Evolutionary conservation across 441 rosid genomes (phyloP).

Genomic region (Gossypium schwendimanii): DNA sequence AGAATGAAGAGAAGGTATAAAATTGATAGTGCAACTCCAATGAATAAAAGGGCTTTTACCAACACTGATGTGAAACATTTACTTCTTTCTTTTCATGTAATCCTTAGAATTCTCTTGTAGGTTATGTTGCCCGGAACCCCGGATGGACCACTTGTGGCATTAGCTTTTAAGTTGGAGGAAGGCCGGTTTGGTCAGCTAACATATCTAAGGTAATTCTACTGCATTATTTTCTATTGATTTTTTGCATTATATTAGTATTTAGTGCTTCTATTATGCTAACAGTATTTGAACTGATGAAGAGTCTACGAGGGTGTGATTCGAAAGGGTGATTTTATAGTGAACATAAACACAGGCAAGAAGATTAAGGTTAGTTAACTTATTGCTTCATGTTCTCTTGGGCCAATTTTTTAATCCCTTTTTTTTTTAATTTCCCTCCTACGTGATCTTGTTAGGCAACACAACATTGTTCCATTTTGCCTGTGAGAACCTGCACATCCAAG

Average conservation of each 20-base stretch:
- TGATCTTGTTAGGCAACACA: neutral
- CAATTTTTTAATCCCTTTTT: neutral
- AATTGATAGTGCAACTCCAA: neutral
- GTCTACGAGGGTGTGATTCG: conserved; percentile 87
- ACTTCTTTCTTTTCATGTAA: neutral
- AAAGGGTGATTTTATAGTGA: conserved; percentile 86
- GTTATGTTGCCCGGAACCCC: conserved; percentile 77
- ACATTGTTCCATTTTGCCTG: neutral
- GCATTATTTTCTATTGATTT: neutral
- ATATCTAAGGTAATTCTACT: conserved; percentile 54
- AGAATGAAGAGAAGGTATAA: conserved; percentile 78
- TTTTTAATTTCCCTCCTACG: neutral
- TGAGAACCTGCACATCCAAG: neutral
- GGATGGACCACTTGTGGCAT: conserved; percentile 94
- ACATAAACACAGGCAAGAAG: conserved; percentile 89
- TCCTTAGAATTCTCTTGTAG: conserved; percentile 31
- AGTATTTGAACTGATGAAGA: conserved; percentile 38
- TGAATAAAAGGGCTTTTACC: neutral
- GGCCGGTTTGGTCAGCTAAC: conserved; percentile 97
- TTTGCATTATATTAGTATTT: neutral
- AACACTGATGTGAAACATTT: neutral
- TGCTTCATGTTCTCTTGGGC: neutral
- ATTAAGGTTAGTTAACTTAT: conserved; percentile 52
- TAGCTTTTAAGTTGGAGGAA: conserved; percentile 97
- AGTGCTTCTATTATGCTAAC: conserved; percentile 20